These are phyloP conservation scores for Phytopythium chamaehyphon DNA, from an alignment of 352 stramenopile genomes.

Conservation along the genomic window DNA sequence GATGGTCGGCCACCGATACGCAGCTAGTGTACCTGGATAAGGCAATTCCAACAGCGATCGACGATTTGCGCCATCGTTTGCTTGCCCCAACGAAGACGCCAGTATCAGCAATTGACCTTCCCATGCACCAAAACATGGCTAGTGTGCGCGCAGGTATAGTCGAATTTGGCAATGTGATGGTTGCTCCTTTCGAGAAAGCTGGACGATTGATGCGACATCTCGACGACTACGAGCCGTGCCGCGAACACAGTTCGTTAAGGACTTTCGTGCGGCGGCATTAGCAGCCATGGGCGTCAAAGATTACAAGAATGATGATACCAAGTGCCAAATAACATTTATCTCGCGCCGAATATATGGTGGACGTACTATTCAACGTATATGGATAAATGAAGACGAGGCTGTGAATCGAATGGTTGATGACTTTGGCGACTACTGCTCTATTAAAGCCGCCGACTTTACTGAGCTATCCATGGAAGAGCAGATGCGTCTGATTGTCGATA, in stretches of 20 bases:
- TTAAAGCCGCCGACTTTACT: conserved; percentile 62
- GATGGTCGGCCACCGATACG: conserved; percentile 10
- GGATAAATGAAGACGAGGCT: conserved; percentile 59
- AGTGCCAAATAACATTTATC: conserved; percentile 48
- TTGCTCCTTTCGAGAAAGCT: conserved; percentile 30
- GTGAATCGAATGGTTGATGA: conserved; percentile 27
- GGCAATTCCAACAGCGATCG: conserved; percentile 32
- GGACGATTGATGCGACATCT: conserved; percentile 44
- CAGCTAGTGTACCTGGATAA: conserved; percentile 41
- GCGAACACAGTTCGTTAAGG: conserved; percentile 8
- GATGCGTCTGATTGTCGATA: conserved; percentile 57
- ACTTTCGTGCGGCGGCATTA: conserved; percentile 19
- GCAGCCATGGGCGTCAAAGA: conserved; percentile 15
- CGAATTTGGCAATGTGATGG: conserved; percentile 28
- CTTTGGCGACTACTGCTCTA: conserved; percentile 10
- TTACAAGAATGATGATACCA: conserved; percentile 6
- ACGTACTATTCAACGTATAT: conserved; percentile 47
- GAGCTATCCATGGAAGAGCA: conserved; percentile 49
- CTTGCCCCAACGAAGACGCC: conserved; percentile 23
- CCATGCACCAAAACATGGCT: too few species aligned
- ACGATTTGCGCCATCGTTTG: conserved; percentile 33
- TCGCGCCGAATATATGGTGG: conserved; percentile 42
- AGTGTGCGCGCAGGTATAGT: conserved; percentile 8
- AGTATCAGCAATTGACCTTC: conserved; percentile 21
- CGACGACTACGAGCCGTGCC: conserved; percentile 38